phyloP scores from a whole-genome alignment of 805 yeast species.

The Starmerella vitae region DNA sequence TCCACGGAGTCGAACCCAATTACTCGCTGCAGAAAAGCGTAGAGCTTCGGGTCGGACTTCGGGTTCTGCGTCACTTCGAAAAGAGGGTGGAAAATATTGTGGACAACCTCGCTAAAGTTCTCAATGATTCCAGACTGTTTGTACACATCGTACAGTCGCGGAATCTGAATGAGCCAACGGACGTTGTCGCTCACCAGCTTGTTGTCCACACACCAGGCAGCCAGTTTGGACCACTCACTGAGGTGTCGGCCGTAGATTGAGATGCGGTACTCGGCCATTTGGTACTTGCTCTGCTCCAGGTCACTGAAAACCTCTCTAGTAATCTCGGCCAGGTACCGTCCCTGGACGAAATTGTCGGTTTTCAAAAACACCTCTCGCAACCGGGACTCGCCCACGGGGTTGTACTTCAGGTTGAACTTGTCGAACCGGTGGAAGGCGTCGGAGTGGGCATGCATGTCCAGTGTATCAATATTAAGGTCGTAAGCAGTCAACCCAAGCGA shows the following conservation, averaged over 20 bases:
- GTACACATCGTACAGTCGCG: constrained; percentile 83
- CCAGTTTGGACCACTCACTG: constrained; percentile 91
- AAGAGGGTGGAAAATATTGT: constrained; percentile 72
- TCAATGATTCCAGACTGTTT: constrained; percentile 57
- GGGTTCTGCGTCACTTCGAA: constrained; percentile 86
- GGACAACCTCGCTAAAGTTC: constrained; percentile 62
- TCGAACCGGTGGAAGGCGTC: constrained; percentile 97
- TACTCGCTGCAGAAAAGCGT: constrained; percentile 78
- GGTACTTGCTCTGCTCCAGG: constrained; percentile 88
- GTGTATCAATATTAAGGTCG: constrained; percentile 87
- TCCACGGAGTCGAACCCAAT: constrained; percentile 98
- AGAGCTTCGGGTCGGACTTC: constrained; percentile 73
- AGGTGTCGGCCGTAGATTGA: constrained; percentile 82
- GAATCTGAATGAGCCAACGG: constrained; percentile 93
- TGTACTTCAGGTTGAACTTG: constrained; percentile 90
- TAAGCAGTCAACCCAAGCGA: constrained; percentile 86
- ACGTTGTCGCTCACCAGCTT: constrained; percentile 85
- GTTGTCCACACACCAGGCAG: constrained; percentile 90
- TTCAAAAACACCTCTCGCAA: constrained; percentile 89
- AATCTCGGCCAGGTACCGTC: constrained; percentile 80
- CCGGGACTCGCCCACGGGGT: constrained; percentile 97
- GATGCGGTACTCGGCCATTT: constrained; percentile 92
- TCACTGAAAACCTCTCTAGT: constrained; percentile 90
- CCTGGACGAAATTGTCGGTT: constrained; percentile 85
- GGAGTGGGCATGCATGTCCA: constrained; percentile 98